phyloP scores from a whole-genome alignment of 2,329 filamentous ascomycete genomes.

The Tolypocladium sp. region DNA sequence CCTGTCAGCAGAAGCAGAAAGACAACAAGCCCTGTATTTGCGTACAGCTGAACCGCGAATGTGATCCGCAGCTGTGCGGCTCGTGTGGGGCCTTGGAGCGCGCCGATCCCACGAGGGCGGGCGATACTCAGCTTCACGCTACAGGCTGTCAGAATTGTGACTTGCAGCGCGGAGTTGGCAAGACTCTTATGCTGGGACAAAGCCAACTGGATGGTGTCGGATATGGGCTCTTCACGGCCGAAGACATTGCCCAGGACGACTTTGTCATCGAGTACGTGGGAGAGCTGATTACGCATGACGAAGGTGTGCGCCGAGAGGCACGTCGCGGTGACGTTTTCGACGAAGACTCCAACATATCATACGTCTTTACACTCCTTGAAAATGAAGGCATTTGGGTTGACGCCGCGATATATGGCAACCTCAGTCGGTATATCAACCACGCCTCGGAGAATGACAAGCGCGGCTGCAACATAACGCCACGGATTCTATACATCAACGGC shows the following conservation, averaged over 20 bases:
- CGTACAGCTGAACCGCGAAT: slow-evolving; percentile 64
- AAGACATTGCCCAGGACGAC: slow-evolving; percentile 57
- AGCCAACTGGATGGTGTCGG: slow-evolving; percentile 61
- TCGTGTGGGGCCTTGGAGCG: slow-evolving; percentile 61
- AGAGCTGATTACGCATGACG: slow-evolving; percentile 62
- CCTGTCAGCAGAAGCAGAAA: slow-evolving; percentile 46
- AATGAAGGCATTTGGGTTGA: slow-evolving; percentile 61
- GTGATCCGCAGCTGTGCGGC: slow-evolving; percentile 66
- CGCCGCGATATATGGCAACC: slow-evolving; percentile 67
- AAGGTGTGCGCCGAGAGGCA: slow-evolving; percentile 59
- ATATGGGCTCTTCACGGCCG: slow-evolving; percentile 66
- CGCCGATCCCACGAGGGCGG: slow-evolving; percentile 58
- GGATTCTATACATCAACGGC: slow-evolving; percentile 64
- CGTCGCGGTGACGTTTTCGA: slow-evolving; percentile 52
- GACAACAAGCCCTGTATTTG: slow-evolving; percentile 58
- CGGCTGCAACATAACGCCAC: slow-evolving; percentile 54
- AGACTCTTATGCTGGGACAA: slow-evolving; percentile 58
- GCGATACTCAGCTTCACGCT: slow-evolving; percentile 45
- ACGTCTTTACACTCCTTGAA: slow-evolving; percentile 51
- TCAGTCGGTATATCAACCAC: slow-evolving; percentile 78
- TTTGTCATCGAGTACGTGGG: slow-evolving; percentile 77
- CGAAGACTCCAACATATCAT: slow-evolving; percentile 53
- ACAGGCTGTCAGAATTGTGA: slow-evolving; percentile 63
- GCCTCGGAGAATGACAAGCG: slow-evolving; percentile 41
- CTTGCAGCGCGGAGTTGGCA: slow-evolving; percentile 59